phyloP scores from a whole-genome alignment of 805 yeast genomes.

The Wickerhamiella sorbophila region DNA sequence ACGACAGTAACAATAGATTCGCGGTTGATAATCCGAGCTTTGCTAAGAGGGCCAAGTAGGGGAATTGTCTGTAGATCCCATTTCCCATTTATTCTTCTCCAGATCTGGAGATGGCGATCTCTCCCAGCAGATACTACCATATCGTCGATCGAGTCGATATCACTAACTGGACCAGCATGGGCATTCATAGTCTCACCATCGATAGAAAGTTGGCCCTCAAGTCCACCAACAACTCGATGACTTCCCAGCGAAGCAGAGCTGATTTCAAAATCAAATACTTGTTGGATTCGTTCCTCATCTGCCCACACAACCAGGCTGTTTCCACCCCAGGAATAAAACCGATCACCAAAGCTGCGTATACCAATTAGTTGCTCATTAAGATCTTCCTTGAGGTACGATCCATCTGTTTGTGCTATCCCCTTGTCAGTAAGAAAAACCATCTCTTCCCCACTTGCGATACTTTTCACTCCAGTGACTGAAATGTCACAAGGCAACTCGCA shows the following conservation, averaged over 20 bases:
- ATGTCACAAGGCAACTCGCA: not conserved
- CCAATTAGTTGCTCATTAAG: not conserved
- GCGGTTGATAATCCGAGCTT: constrained; percentile 31
- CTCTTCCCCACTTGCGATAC: not conserved
- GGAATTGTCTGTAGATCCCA: constrained; percentile 48
- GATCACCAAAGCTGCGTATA: not conserved
- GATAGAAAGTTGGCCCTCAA: constrained; percentile 4
- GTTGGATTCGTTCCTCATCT: not conserved
- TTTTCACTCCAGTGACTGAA: not conserved
- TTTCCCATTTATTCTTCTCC: constrained; percentile 2
- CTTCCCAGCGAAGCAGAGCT: not conserved
- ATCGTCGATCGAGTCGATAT: constrained; percentile 4
- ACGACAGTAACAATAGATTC: constrained; percentile 10
- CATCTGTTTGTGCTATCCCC: not conserved
- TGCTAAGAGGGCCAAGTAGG: constrained; percentile 38
- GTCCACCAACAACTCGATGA: constrained; percentile 4
- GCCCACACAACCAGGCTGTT: not conserved
- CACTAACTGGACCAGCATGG: constrained; percentile 17
- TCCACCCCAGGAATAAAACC: not conserved
- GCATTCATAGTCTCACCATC: constrained; percentile 8
- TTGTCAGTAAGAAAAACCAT: not conserved
- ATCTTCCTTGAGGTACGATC: not conserved
- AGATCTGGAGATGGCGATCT: constrained; percentile 17
- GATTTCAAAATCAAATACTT: not conserved
- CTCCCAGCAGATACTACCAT: constrained; percentile 9